Conservation (phyloP, 495 filamentous ascomycete genomes). For the Lasiosphaeriaceae sp. region DNA sequence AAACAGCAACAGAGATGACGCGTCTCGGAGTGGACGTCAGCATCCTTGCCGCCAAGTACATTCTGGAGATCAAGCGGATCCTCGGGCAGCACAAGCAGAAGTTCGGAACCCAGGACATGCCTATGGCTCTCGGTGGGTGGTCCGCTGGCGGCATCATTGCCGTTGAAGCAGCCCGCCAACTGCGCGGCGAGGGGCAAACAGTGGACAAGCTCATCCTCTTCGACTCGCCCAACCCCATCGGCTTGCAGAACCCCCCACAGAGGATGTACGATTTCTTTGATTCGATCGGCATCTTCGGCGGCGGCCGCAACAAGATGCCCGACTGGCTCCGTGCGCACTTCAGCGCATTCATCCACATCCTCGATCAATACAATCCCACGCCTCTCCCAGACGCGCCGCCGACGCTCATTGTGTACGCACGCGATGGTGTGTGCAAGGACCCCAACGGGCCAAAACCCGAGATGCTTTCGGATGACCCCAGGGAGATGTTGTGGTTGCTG, state of each 20-base stretch:
- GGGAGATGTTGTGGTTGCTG: background rate
- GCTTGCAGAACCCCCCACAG: background rate
- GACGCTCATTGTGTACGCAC: background rate
- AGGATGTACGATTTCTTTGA: background rate
- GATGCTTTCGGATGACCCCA: background rate
- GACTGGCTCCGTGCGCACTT: background rate
- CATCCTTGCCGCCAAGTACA: constrained; percentile 28
- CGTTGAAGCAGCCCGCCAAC: background rate
- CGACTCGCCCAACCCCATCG: background rate
- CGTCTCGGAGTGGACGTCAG: constrained; percentile 29
- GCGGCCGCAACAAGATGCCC: background rate
- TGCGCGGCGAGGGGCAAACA: background rate
- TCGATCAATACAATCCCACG: background rate
- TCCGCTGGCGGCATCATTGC: background rate
- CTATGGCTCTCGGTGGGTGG: background rate
- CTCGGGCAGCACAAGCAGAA: background rate
- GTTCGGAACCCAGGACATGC: background rate
- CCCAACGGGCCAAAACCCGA: background rate
- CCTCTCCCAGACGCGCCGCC: background rate
- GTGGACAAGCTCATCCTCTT: background rate
- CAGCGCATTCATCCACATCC: background rate
- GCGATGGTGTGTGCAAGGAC: background rate
- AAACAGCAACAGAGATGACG: constrained; percentile 36
- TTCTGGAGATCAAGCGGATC: constrained; percentile 46
- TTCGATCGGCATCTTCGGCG: background rate